Evolutionary conservation across 2,329 filamentous ascomycete species (phyloP).

Genomic region (Dothistroma septosporum): DNA sequence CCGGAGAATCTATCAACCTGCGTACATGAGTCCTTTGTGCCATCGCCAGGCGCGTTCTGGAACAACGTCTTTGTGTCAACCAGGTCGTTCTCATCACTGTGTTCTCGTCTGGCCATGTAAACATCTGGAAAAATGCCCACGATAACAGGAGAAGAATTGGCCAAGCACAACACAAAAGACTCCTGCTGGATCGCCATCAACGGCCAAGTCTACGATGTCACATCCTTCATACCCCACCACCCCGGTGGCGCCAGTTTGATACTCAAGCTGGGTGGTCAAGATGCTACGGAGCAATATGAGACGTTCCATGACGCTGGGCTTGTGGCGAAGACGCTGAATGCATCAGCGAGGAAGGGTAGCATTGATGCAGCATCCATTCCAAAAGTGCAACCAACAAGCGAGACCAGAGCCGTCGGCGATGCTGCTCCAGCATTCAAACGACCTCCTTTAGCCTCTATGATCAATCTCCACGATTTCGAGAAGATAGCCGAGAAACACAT

Average conservation of each 20-base stretch:
- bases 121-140: conserved; percentile 11
- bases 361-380: conserved; percentile 19
- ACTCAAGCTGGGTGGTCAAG: conserved; percentile 48
- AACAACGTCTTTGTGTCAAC: background rate
- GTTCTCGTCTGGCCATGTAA: background rate
- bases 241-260: conserved; percentile 62
- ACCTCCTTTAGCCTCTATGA: conserved; percentile 44
- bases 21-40: conserved; percentile 1
- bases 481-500: conserved; percentile 35
- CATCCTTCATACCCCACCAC: conserved; percentile 82
- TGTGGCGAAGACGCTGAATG: conserved; percentile 39
- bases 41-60: background rate
- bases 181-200: conserved; percentile 92
- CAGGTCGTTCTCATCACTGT: background rate
- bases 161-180: conserved; percentile 73
- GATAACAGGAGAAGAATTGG: conserved; percentile 48
- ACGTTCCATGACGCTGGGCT: conserved; percentile 47
- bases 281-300: conserved; percentile 52
- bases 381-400: conserved; percentile 11
- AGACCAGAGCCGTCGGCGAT: conserved; percentile 27
- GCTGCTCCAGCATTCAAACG: conserved; percentile 25
- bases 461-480: conserved; percentile 46
- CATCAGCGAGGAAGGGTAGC: conserved; percentile 35
- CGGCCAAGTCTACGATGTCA: conserved; percentile 85
- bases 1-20: conserved; percentile 4